These are phyloP conservation scores for Chlamydomonas sphaeroides DNA, from an alignment of 139 green algal genomes.

Conservation along the genomic window DNA sequence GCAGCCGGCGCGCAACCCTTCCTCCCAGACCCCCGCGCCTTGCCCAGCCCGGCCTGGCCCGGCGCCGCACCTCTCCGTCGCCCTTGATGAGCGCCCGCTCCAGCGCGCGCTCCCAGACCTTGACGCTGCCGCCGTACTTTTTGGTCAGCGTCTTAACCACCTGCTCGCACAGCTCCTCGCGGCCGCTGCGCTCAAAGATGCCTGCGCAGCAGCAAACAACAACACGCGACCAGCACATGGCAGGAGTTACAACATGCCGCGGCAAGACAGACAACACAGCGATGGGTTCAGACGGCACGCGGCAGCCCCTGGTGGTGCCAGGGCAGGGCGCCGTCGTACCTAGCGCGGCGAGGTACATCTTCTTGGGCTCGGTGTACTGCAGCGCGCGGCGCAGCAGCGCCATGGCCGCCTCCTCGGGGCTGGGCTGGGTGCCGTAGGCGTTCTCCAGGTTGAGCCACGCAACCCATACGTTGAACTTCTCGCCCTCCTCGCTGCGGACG, in stretches of 20 bases:
- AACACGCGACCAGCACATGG: too few relatives aligned
- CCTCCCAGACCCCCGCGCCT: background rate
- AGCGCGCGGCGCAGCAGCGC: conserved; percentile 82
- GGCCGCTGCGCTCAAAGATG: conserved; percentile 60
- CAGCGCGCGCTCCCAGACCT: conserved; percentile 87
- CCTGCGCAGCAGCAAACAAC: background rate
- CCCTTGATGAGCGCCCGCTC: conserved; percentile 57
- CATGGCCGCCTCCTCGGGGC: conserved; percentile 78
- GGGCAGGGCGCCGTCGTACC: too few relatives aligned
- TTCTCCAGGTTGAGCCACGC: conserved; percentile 96
- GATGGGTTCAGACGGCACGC: too few relatives aligned
- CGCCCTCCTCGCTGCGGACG: conserved; percentile 77
- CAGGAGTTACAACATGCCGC: too few relatives aligned
- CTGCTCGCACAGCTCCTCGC: conserved; percentile 68
- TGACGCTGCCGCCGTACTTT: conserved; percentile 86
- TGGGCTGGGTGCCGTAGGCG: conserved; percentile 72
- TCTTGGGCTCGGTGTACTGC: conserved; percentile 85
- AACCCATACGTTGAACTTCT: conserved; percentile 97
- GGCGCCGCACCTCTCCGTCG: conserved; percentile 29
- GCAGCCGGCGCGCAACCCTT: background rate
- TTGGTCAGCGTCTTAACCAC: conserved; percentile 75
- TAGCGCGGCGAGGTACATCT: conserved; percentile 70
- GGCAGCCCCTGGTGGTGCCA: too few relatives aligned
- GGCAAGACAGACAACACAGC: too few relatives aligned
- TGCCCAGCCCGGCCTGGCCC: too few relatives aligned